Percentiles rank a stretch among this genome's conserved stretches.
Evolutionary conservation across 2,329 filamentous ascomycete genomes (phyloP).

Genomic region (Lachnellula hyalina): DNA sequence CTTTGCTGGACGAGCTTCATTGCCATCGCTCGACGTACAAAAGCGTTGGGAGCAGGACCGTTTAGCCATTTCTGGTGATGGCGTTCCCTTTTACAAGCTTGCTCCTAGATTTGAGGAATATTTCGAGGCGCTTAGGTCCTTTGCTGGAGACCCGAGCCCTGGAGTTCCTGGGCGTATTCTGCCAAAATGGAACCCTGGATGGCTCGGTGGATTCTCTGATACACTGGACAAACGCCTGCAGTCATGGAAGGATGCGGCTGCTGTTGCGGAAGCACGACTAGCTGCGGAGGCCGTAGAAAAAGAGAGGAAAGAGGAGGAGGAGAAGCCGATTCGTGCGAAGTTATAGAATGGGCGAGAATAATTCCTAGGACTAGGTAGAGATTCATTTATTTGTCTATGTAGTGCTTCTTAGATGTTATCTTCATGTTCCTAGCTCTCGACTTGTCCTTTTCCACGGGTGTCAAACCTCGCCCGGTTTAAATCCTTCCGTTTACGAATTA

Average conservation of each 20-base stretch:
- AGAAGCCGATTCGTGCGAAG: background rate
- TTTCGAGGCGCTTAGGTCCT: conserved; percentile 47
- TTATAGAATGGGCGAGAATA: background rate
- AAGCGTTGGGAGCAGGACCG: conserved; percentile 50
- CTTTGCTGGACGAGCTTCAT: conserved; percentile 45
- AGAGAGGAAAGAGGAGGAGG: background rate
- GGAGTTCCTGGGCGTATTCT: conserved; percentile 18
- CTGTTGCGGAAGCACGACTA: background rate
- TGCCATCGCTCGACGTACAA: conserved; percentile 46
- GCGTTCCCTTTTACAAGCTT: conserved; percentile 47
- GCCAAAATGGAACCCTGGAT: background rate
- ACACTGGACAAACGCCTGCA: background rate
- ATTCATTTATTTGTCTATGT: no score
- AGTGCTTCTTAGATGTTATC: no score
- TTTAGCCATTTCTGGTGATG: conserved; percentile 47
- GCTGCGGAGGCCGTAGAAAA: background rate
- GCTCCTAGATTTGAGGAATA: conserved; percentile 56
- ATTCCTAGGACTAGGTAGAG: no score
- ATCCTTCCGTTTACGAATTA: no score
- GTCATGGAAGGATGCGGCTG: background rate
- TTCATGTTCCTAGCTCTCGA: no score
- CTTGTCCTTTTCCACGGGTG: no score
- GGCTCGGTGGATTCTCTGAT: background rate
- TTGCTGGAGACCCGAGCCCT: conserved; percentile 36
- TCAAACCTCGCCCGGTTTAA: no score